phyloP scores from a whole-genome alignment of 1,139 yeast species.

The Spencermartinsiella ligniputridi region DNA sequence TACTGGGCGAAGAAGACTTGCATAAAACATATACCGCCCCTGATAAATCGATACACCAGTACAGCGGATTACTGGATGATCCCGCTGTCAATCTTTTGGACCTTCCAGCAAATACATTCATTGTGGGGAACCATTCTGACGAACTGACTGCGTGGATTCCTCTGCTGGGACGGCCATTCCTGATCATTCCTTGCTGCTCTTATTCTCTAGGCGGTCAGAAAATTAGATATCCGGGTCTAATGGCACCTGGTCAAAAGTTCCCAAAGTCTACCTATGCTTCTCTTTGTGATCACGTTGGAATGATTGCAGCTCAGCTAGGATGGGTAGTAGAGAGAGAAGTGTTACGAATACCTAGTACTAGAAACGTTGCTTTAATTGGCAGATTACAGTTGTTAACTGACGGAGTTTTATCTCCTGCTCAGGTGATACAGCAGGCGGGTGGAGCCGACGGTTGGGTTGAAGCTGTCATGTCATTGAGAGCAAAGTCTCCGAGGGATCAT shows the following conservation, averaged over 20 bases:
- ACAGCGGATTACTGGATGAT: conserved; percentile 42
- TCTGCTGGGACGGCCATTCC: conserved; percentile 73
- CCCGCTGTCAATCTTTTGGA: conserved; percentile 60
- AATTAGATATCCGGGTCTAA: conserved; percentile 47
- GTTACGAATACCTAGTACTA: conserved; percentile 89
- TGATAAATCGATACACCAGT: conserved; percentile 2
- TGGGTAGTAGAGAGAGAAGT: conserved; percentile 85
- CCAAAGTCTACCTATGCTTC: conserved; percentile 69
- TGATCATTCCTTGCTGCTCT: conserved; percentile 95
- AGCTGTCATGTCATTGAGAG: conserved; percentile 30
- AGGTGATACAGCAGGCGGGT: conserved; percentile 65
- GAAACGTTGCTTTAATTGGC: conserved; percentile 89
- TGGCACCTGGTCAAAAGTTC: conserved; percentile 25
- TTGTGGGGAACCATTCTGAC: conserved; percentile 94
- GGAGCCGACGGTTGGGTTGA: conserved; percentile 92
- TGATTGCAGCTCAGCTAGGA: conserved; percentile 61
- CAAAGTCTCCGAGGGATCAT: conserved; percentile 37
- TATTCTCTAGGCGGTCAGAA: conserved; percentile 78
- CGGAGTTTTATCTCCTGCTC: conserved; percentile 33
- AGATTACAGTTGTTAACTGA: conserved; percentile 34
- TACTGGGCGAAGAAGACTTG: conserved; percentile 25
- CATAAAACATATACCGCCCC: conserved; percentile 3
- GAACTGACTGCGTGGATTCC: conserved; percentile 97
- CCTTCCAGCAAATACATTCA: conserved; percentile 64
- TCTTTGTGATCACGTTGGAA: conserved; percentile 78